Base-by-base conservation (phyloP, 495 filamentous ascomycete genomes). In the Aspergillus panamensis region DNA sequence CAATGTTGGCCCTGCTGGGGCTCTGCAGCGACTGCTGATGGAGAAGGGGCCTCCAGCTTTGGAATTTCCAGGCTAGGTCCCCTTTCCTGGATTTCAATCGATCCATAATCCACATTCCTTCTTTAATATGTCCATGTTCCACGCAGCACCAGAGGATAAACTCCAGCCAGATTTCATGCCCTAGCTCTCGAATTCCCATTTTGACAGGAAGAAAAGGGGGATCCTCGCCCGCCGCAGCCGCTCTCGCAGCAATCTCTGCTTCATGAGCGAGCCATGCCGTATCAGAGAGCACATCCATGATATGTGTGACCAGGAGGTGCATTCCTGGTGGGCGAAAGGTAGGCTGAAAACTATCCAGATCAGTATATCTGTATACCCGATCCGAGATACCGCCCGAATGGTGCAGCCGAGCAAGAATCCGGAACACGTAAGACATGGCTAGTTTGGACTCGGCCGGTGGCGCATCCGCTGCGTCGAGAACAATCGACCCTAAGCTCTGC, bases 61-160 rank as follows among this genome's bases (percentile, higher is more conserved):
- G 59, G 25, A 68, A 54, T 42, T 64, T 69, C 80, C 76, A 69
- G 57, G 68, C 73, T 59, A 70, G 67, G 10, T 67, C 53, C 20
- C 61, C 65, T 3, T 60, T 66, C 42, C 64, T 67, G 43, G 59
- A 60, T 43, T 53, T 59, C 64, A 82, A 70, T 47, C 74, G 65
- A 35, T 73, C 62, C 1, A 86, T 53, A 6, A 88, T 72, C 49
- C 69, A 73, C 43, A 73, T 63, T 19, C 82, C 85, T 59, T 84
- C 80, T 44, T 65, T 67, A 9, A 80, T 65, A 71, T 82, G 83
- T 6, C 80, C 81, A 57, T 84, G 80, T 62, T 87, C 82, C 25
- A 87, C 73, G 63, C 85, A 88, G 55, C 80, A 82, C 85, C 84
- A 88, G 8, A 88, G 73, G 45, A 87, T 75, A 12, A 87, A 71